Conservation (phyloP, 176 grass and related monocot species). For the Triticum turgidum region DNA sequence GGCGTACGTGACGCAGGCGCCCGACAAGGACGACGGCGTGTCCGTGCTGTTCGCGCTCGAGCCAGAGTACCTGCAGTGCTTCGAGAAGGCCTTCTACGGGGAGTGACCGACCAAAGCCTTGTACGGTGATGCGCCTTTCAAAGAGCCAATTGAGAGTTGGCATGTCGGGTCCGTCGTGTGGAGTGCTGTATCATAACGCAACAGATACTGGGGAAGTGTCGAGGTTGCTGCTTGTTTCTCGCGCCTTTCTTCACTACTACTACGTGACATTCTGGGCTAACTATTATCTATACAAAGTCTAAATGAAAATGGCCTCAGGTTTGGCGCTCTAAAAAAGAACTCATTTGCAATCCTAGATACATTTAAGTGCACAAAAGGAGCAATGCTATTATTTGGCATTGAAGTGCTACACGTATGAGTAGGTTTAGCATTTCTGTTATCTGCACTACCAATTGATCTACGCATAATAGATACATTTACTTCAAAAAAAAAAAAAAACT, state of each 20-base stretch:
- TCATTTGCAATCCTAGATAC: too few relatives aligned
- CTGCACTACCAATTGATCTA: too few relatives aligned
- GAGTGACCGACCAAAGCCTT: not conserved
- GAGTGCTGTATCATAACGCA: not conserved
- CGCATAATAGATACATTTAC: too few relatives aligned
- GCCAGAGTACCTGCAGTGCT: conserved; percentile 55
- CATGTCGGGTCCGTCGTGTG: not conserved
- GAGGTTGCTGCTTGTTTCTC: not conserved
- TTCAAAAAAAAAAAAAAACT: too few relatives aligned
- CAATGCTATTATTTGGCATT: too few relatives aligned
- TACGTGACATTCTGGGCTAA: not conserved
- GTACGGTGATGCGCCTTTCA: too few relatives aligned
- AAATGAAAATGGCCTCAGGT: not conserved
- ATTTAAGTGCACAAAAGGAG: too few relatives aligned
- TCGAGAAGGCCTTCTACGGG: conserved; percentile 69
- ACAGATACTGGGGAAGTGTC: not conserved
- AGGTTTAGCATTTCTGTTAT: too few relatives aligned
- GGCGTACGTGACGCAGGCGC: conserved; percentile 45
- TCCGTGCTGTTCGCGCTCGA: conserved; percentile 64
- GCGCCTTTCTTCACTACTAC: not conserved
- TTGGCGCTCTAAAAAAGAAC: not conserved
- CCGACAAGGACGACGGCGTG: conserved; percentile 42
- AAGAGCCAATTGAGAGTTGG: not conserved
- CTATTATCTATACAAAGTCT: not conserved
- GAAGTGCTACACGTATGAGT: too few relatives aligned